These are phyloP conservation scores for Debaryomyces psychrophilus DNA, from an alignment of 1,139 yeast genomes.

Conservation along the genomic window DNA sequence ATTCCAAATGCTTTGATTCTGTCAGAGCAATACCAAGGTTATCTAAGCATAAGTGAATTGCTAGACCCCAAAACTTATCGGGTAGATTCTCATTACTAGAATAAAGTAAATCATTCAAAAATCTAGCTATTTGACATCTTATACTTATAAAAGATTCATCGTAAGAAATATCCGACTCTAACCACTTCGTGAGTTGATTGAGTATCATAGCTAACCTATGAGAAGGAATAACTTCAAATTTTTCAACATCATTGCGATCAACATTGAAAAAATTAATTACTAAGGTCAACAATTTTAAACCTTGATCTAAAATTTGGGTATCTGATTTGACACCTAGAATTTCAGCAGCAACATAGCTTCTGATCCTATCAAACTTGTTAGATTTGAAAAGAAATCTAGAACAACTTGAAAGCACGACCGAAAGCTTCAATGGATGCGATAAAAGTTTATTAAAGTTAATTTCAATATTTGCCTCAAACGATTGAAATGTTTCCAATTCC, in stretches of 20 bases:
- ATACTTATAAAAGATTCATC: constrained; percentile 54
- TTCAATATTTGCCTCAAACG: constrained; percentile 31
- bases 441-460: constrained; percentile 35
- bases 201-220: constrained; percentile 67
- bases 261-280: constrained; percentile 50
- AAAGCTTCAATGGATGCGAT: constrained; percentile 39
- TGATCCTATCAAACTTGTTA: constrained; percentile 49
- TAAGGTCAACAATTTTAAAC: constrained; percentile 52
- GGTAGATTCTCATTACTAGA: constrained; percentile 26
- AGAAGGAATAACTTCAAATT: constrained; percentile 40
- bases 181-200: constrained; percentile 54
- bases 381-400: constrained; percentile 36
- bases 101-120: constrained; percentile 40
- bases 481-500: constrained; percentile 5
- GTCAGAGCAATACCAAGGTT: constrained; percentile 50
- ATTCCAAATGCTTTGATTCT: constrained; percentile 39
- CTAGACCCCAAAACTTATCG: constrained; percentile 39
- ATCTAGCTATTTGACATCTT: constrained; percentile 55
- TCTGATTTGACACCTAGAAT: constrained; percentile 54
- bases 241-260: constrained; percentile 21
- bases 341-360: constrained; percentile 68
- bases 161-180: constrained; percentile 64
- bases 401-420: constrained; percentile 41
- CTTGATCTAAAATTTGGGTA: constrained; percentile 41
- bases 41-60: constrained; percentile 50